Conservation (phyloP, 805 yeast species). For the Scheffersomyces lignosus region DNA sequence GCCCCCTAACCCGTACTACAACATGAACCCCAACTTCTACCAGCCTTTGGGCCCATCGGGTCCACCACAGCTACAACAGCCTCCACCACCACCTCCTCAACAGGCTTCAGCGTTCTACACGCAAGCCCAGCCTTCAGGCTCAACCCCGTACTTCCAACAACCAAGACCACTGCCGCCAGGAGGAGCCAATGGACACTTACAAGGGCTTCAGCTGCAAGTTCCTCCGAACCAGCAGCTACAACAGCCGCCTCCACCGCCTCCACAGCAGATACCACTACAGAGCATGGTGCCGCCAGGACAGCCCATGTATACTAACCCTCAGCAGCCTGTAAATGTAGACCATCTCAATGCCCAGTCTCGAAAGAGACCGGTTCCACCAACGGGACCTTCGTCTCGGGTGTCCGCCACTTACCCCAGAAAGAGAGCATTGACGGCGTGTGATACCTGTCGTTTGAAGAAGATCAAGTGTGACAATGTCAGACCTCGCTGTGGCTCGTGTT, state of each 20-base stretch:
- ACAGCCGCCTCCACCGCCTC: too few relatives aligned
- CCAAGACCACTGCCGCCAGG: slow-evolving; percentile 6
- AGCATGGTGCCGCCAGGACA: too few relatives aligned
- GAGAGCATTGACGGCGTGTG: slow-evolving; percentile 40
- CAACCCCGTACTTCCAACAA: slow-evolving; percentile 2
- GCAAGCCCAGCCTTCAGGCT: background rate
- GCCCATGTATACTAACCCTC: background rate
- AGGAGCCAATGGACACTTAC: slow-evolving; percentile 8
- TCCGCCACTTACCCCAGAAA: slow-evolving; percentile 15
- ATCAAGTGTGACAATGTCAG: slow-evolving; percentile 37
- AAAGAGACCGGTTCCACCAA: background rate
- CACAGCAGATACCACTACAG: background rate
- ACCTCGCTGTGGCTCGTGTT: slow-evolving; percentile 37
- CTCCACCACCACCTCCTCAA: background rate
- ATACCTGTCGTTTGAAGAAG: slow-evolving; percentile 35
- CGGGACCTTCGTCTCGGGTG: background rate
- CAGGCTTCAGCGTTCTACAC: background rate
- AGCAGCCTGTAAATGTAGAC: too few relatives aligned
- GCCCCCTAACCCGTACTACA: background rate
- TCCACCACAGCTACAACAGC: background rate
- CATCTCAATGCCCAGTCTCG: too few relatives aligned
- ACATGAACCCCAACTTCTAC: background rate
- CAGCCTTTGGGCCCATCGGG: background rate
- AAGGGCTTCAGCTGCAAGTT: slow-evolving; percentile 8
- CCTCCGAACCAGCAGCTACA: slow-evolving; percentile 6